Base-by-base conservation (phyloP, 176 grass and related monocot genomes). In the Paspalum vaginatum region DNA sequence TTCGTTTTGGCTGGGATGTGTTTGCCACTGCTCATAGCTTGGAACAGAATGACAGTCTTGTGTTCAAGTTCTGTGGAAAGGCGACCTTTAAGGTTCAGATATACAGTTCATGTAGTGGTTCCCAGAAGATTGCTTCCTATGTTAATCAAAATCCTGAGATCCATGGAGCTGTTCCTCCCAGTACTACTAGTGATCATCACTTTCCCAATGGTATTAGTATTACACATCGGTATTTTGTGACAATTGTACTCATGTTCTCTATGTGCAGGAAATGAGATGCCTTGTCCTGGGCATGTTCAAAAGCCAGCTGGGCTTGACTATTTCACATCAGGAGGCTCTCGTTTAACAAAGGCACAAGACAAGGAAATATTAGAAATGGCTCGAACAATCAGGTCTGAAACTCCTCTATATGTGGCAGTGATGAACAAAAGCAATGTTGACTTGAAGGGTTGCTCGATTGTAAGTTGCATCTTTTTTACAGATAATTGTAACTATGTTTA, bases 1-100 rank as follows among this genome's bases (percentile, higher is more conserved):
- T 87, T n/a, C 68, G 77, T 11, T 50, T 16, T 18, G 89, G 89
- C 11, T 91, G 89, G 80, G 38, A 20, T 5, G 21, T 56, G 4
- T 87, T 87, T 70, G 75, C 68, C 12, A 5, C 2, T 40, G 43
- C 3, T 22, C 51, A 91, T 45, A 32, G 49, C 50, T 69, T 84
- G 55, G 46, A 48, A 56, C 7, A 77, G 48, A 70, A 62, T 27
- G 46, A 67, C 60, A 81, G 54, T 27, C 57, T 91, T 42, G 13
- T 71, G 47, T 91, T 91, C 18, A 70, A 79, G 37, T 72, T 54
- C 16, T 27, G 58, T 42, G 80, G 70, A 12, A 25, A 75, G 14
- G 84, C 62, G 6, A 65, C 24, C 12, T 87, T 87, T 54, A 41
- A 76, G 46, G 69, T 81, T 15, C n/a, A 32, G 16, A 84, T 87